phyloP scores from a whole-genome alignment of 2,329 filamentous ascomycete species.

The Aspergillus floridensis region DNA sequence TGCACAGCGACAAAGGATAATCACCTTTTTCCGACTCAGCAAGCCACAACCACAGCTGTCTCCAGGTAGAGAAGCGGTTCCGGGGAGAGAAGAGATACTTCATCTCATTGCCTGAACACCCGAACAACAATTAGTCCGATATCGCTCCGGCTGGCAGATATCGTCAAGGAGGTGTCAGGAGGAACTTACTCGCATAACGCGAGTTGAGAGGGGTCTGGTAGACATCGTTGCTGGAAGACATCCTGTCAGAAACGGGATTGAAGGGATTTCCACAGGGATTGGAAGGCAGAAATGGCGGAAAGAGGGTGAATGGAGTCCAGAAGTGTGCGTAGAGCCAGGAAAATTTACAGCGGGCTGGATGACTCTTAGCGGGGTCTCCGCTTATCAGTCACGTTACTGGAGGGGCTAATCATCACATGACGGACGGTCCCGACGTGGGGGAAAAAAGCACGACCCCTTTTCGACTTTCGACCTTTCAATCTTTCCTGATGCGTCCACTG shows the following conservation, averaged over 20 bases:
- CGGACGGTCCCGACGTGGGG: neutral
- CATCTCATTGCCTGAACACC: constrained; percentile 60
- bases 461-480: neutral
- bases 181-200: constrained; percentile 64
- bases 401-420: constrained; percentile 26
- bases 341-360: constrained; percentile 29
- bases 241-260: constrained; percentile 26
- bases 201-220: constrained; percentile 68
- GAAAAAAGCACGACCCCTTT: neutral
- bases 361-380: constrained; percentile 28
- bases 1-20: neutral
- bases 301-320: constrained; percentile 8
- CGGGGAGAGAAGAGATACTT: constrained; percentile 75
- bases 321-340: constrained; percentile 24
- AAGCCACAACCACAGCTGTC: constrained; percentile 80
- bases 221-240: constrained; percentile 49
- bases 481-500: too few species aligned
- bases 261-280: constrained; percentile 19
- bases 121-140: constrained; percentile 16
- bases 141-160: neutral
- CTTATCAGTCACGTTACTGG: constrained; percentile 40
- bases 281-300: constrained; percentile 15
- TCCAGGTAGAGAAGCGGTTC: constrained; percentile 73
- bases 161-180: neutral
- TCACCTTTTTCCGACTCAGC: constrained; percentile 70